Conservation (phyloP, 2,329 filamentous ascomycete species). For the Elsinoe arachidis region DNA sequence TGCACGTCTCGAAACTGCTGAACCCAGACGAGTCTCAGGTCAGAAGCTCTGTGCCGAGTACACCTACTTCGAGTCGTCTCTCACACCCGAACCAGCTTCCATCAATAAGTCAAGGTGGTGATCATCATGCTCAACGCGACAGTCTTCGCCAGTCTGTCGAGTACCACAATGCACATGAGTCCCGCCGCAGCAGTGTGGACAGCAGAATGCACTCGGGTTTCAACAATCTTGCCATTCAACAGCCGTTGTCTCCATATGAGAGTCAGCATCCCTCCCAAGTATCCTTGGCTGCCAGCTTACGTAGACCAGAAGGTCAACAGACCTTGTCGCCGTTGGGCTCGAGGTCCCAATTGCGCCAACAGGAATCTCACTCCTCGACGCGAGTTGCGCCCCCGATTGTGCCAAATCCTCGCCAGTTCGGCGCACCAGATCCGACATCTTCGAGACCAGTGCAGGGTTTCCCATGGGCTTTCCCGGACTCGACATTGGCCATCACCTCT, state of each 20-base stretch:
- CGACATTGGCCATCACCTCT: conserved; percentile 43
- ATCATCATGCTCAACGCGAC: conserved; percentile 21
- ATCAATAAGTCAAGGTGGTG: conserved; percentile 48
- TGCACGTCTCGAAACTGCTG: conserved; percentile 43
- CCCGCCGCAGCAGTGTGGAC: conserved; percentile 69
- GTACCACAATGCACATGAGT: conserved; percentile 43
- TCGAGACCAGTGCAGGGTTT: conserved; percentile 74
- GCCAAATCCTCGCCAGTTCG: conserved; percentile 52
- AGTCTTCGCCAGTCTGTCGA: conserved; percentile 32
- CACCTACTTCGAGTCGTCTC: conserved; percentile 33
- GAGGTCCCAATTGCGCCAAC: conserved; percentile 23
- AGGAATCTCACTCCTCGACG: conserved; percentile 35
- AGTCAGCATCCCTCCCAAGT: conserved; percentile 69
- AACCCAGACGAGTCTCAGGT: conserved; percentile 43
- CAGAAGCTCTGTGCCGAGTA: conserved; percentile 35
- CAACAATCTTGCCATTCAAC: conserved; percentile 57
- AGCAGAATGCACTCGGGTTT: conserved; percentile 68
- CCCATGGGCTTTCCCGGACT: conserved; percentile 75
- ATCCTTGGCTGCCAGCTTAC: conserved; percentile 63
- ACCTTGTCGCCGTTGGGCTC: conserved; percentile 37
- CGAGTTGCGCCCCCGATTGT: conserved; percentile 69
- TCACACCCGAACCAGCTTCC: conserved; percentile 35
- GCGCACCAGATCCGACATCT: conserved; percentile 56
- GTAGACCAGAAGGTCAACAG: conserved; percentile 40
- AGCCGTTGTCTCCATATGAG: conserved; percentile 58